phyloP scores from a whole-genome alignment of 345 rosid species.

The Populus ilicifolia region DNA sequence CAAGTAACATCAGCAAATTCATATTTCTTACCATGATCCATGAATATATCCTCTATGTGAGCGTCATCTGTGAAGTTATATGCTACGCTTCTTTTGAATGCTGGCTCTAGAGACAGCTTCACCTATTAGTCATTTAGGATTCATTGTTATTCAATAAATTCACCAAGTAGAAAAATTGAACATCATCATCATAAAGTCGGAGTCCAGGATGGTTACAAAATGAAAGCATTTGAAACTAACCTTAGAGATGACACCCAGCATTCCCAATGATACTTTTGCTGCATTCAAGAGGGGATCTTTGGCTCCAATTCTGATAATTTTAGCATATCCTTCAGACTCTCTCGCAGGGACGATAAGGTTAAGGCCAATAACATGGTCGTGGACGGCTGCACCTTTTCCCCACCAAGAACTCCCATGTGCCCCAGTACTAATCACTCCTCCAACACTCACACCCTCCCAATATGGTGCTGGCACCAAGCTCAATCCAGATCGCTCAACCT shows the following conservation, averaged over 20 bases:
- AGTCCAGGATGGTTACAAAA: background rate
- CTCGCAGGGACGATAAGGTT: conserved; percentile 57
- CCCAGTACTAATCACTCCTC: conserved; percentile 79
- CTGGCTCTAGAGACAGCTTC: conserved; percentile 51
- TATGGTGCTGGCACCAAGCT: conserved; percentile 75
- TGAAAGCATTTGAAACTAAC: conserved; percentile 23
- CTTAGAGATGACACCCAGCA: conserved; percentile 81
- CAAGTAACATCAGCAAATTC: conserved; percentile 85
- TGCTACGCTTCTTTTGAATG: conserved; percentile 70
- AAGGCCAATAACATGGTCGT: conserved; percentile 74
- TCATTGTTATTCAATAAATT: background rate
- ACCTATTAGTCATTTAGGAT: conserved; percentile 37
- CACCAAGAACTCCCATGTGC: conserved; percentile 98
- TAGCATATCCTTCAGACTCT: conserved; percentile 57
- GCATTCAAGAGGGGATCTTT: conserved; percentile 63
- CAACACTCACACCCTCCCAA: conserved; percentile 91
- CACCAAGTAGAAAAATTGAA: background rate
- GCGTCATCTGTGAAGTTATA: conserved; percentile 67
- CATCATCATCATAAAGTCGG: background rate
- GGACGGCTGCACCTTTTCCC: conserved; percentile 89
- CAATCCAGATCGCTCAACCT: conserved; percentile 58
- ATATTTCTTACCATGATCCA: conserved; percentile 55
- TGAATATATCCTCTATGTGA: conserved; percentile 44
- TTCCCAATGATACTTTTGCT: conserved; percentile 69
- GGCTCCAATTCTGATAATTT: conserved; percentile 45